Conservation (phyloP, 148 eudicot species). For the Rhododendron henanense region DNA sequence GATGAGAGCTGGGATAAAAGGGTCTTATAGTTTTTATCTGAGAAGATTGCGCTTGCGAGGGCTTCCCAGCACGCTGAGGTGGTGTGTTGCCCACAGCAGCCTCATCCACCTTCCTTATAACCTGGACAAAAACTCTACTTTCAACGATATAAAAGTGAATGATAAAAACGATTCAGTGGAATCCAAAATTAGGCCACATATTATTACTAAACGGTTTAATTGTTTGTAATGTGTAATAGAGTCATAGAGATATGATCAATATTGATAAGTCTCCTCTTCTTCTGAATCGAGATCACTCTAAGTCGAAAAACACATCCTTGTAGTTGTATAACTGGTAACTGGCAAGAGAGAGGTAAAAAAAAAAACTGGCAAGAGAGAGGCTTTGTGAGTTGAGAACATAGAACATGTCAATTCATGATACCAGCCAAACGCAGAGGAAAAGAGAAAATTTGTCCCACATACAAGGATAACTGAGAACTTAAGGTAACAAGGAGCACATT, state of each 20-base stretch:
- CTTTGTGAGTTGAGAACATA: not conserved
- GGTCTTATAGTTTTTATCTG: slow-evolving; percentile 1
- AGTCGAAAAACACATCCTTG: not conserved
- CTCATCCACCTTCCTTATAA: slow-evolving; percentile 22
- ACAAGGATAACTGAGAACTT: not conserved
- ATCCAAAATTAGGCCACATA: not conserved
- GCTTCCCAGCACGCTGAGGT: slow-evolving; percentile 12
- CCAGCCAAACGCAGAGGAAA: not conserved
- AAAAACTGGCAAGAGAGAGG: not conserved
- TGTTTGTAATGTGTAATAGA: no score
- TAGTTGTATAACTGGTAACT: not conserved
- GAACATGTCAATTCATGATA: not conserved
- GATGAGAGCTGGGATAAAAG: slow-evolving; percentile 14
- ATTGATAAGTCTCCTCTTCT: no score
- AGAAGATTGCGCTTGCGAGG: not conserved
- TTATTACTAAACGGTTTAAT: not conserved
- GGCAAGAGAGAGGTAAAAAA: not conserved
- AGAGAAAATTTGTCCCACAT: not conserved
- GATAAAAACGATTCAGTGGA: not conserved
- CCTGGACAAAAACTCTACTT: slow-evolving; percentile 20
- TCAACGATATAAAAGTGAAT: not conserved
- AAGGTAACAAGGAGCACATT: not conserved
- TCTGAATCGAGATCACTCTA: no score
- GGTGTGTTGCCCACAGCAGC: slow-evolving; percentile 9
- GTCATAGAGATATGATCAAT: no score